Conservation (phyloP, 2,329 filamentous ascomycete species). For the Talaromyces sp. region DNA sequence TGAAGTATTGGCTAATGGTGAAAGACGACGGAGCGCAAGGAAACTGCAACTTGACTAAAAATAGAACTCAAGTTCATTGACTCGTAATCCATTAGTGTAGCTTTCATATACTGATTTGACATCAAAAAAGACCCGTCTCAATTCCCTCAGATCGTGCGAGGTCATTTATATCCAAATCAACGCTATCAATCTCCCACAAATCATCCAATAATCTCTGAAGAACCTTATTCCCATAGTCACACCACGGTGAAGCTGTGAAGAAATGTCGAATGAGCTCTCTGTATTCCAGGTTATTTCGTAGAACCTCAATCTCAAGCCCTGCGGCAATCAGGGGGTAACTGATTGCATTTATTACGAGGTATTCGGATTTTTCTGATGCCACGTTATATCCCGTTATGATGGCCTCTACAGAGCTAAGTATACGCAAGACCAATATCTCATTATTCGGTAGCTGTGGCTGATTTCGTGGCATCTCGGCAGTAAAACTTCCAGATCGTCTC, state of each 20-base stretch:
- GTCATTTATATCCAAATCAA: slow-evolving; percentile 21
- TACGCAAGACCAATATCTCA: slow-evolving; percentile 22
- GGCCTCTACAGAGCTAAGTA: slow-evolving; percentile 27
- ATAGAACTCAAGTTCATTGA: too few species aligned
- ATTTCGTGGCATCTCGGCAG: not conserved
- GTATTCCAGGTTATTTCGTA: slow-evolving; percentile 20
- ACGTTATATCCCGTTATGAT: slow-evolving; percentile 22
- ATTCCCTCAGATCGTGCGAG: slow-evolving; percentile 22
- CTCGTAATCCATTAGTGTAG: not conserved
- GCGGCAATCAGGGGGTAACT: slow-evolving; percentile 26
- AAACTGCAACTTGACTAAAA: not conserved
- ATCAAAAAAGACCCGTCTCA: slow-evolving; percentile 27
- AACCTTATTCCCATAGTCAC: slow-evolving; percentile 18
- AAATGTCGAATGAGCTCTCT: slow-evolving; percentile 21
- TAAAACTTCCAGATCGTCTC: not conserved
- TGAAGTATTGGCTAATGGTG: not conserved
- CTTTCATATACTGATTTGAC: not conserved
- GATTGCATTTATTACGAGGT: slow-evolving; percentile 24
- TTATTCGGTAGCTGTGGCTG: slow-evolving; percentile 16
- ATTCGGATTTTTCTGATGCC: slow-evolving; percentile 20
- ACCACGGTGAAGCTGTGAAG: not conserved
- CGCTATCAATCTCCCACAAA: slow-evolving; percentile 22
- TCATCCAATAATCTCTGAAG: slow-evolving; percentile 24
- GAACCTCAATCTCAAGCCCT: slow-evolving; percentile 20
- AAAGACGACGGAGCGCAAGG: not conserved